These are phyloP conservation scores for Lachancea mirantina DNA, from an alignment of 805 yeast genomes.

Conservation along the genomic window DNA sequence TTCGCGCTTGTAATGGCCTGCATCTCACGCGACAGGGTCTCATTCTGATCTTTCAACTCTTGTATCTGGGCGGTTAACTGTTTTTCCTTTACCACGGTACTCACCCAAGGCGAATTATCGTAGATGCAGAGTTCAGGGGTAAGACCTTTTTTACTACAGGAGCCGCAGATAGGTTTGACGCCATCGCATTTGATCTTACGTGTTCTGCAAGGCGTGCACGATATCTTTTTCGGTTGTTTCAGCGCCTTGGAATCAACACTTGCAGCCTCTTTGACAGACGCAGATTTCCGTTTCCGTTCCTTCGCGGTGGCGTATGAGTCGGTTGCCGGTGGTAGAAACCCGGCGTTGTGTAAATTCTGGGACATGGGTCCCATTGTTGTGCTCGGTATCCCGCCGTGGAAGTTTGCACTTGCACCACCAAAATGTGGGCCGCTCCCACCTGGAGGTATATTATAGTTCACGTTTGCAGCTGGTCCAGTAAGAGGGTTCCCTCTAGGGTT, in stretches of 20 bases:
- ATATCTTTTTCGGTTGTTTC: conserved; percentile 1
- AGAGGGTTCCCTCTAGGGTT: no score
- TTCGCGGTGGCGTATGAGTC: no score
- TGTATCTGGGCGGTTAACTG: not conserved
- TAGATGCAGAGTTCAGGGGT: conserved; percentile 1
- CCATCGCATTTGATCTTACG: conserved; percentile 47
- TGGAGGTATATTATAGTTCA: no score
- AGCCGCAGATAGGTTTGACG: conserved; percentile 38
- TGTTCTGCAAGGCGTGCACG: conserved; percentile 36
- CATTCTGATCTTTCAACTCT: not conserved
- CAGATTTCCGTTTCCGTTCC: no score
- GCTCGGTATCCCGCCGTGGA: no score
- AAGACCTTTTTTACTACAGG: conserved; percentile 23
- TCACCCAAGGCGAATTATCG: conserved; percentile 6
- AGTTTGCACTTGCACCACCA: no score
- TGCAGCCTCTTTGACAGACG: no score
- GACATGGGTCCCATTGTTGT: no score
- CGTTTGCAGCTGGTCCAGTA: no score
- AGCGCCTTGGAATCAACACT: not conserved
- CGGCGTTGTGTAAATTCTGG: no score
- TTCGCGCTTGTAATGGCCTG: not conserved
- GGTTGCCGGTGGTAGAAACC: no score
- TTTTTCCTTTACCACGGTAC: conserved; percentile 2
- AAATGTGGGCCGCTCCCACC: no score
- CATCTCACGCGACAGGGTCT: not conserved